A percentile compares a stretch with the other conserved stretches of the same genome.
Conservation (phyloP, 1,284 basidiomycete genomes). For the Sanghuangporus sanghuang region DNA sequence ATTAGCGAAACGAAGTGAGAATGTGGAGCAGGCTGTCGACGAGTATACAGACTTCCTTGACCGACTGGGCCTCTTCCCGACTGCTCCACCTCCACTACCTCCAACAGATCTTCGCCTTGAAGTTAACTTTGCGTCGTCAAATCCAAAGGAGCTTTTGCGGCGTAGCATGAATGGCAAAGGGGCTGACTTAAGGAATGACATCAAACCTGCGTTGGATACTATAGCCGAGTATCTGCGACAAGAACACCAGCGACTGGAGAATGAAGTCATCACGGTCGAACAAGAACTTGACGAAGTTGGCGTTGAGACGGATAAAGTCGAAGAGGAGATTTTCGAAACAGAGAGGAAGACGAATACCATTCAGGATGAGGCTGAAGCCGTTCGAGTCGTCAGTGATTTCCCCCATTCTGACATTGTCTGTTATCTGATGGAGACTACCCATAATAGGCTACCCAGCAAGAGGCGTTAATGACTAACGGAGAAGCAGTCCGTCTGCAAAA, state of each 20-base stretch:
- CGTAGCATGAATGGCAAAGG: conserved; percentile 31
- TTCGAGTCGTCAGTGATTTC: conserved; percentile 57
- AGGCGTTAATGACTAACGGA: conserved; percentile 54
- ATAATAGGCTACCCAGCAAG: conserved; percentile 64
- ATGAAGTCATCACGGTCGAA: conserved; percentile 72
- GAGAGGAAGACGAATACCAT: conserved; percentile 34
- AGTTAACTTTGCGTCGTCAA: conserved; percentile 67
- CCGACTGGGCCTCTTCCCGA: conserved; percentile 68
- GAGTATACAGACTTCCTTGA: conserved; percentile 68
- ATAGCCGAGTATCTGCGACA: conserved; percentile 67
- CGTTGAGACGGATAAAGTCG: conserved; percentile 62
- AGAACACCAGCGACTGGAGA: conserved; percentile 69
- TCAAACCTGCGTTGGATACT: conserved; percentile 67
- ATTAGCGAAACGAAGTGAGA: conserved; percentile 69
- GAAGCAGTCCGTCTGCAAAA: conserved; percentile 61
- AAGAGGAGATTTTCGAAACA: conserved; percentile 60
- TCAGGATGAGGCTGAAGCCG: conserved; percentile 67
- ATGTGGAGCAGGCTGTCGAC: conserved; percentile 75
- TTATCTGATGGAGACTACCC: conserved; percentile 1
- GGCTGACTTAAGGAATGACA: conserved; percentile 56
- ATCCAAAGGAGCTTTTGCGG: conserved; percentile 54
- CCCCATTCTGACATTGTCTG: background rate
- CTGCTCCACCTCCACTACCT: conserved; percentile 60
- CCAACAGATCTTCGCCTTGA: conserved; percentile 70
- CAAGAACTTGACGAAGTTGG: conserved; percentile 74